A percentile compares a stretch with the other conserved stretches of the same genome.
These are phyloP conservation scores for Striga hermonthica DNA, from an alignment of 305 asterid genomes.

Conservation along the genomic window DNA sequence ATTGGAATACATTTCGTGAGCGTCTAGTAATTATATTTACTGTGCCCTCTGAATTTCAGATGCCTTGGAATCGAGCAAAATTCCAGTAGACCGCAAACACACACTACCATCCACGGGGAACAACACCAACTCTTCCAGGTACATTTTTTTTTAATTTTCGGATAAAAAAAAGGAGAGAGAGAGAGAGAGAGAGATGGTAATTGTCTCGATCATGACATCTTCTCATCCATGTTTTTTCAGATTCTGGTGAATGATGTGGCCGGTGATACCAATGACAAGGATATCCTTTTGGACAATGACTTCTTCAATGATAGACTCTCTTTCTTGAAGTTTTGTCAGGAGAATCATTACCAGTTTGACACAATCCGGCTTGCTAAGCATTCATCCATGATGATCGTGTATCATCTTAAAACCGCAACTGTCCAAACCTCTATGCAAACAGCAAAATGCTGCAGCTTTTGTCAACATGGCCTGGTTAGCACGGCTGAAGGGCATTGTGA, in stretches of 20 bases:
- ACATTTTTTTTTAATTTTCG: conserved; percentile 12
- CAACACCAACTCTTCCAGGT: conserved; percentile 54
- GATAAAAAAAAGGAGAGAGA: too few species aligned
- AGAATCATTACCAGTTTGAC: conserved; percentile 57
- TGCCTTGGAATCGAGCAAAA: conserved; percentile 38
- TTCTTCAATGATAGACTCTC: conserved; percentile 52
- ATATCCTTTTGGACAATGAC: conserved; percentile 43
- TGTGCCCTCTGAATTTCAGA: conserved; percentile 38
- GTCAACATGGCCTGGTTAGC: conserved; percentile 27
- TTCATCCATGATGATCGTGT: conserved; percentile 80
- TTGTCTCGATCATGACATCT: background rate
- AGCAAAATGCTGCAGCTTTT: too few species aligned
- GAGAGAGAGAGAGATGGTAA: too few species aligned
- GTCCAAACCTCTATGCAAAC: background rate
- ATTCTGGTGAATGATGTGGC: conserved; percentile 41
- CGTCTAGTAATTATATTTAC: conserved; percentile 13
- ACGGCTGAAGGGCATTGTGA: conserved; percentile 38
- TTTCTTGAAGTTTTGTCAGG: conserved; percentile 63
- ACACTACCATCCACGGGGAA: conserved; percentile 45
- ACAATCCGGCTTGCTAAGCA: conserved; percentile 72
- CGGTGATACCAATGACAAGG: conserved; percentile 49
- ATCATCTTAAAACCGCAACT: conserved; percentile 43
- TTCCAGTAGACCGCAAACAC: conserved; percentile 37
- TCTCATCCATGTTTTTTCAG: conserved; percentile 33
- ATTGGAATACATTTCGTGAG: background rate